Evolutionary conservation across 2,329 filamentous ascomycete genomes (phyloP).

Genomic region (Hypoxylon sp.): DNA sequence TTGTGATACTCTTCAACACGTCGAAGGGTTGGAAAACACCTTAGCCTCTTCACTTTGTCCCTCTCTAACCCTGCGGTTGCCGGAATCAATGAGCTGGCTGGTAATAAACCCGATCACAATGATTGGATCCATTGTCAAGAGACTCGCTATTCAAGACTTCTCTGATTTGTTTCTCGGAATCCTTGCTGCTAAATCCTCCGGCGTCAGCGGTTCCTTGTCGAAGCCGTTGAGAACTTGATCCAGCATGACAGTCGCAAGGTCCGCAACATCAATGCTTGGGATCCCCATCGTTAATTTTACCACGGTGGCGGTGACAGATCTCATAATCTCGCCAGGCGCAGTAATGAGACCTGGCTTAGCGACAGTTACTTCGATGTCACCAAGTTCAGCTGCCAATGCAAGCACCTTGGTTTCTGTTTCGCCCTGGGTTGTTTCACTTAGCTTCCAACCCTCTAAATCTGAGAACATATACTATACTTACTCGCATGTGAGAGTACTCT

Average conservation of each 20-base stretch:
- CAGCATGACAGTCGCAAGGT: slow-evolving; percentile 62
- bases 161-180: slow-evolving; percentile 21
- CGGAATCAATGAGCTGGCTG: background rate
- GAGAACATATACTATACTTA: slow-evolving; percentile 49
- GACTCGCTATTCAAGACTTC: background rate
- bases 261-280: slow-evolving; percentile 55
- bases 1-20: background rate
- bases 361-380: slow-evolving; percentile 58
- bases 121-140: background rate
- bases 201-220: slow-evolving; percentile 62
- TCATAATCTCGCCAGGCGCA: slow-evolving; percentile 48
- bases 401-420: slow-evolving; percentile 63
- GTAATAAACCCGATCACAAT: background rate
- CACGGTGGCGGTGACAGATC: slow-evolving; percentile 43
- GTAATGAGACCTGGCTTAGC: slow-evolving; percentile 63
- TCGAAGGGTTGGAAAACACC: background rate
- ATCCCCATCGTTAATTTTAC: slow-evolving; percentile 50
- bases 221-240: slow-evolving; percentile 63
- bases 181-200: slow-evolving; percentile 58
- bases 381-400: slow-evolving; percentile 58
- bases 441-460: background rate
- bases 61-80: background rate
- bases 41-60: background rate
- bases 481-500: slow-evolving; percentile 64
- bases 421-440: slow-evolving; percentile 56